Evolutionary conservation across 305 asterid genomes (phyloP), one percentile per base, ranked within the genome.

Genomic region (Fraxinus dipetala): DNA sequence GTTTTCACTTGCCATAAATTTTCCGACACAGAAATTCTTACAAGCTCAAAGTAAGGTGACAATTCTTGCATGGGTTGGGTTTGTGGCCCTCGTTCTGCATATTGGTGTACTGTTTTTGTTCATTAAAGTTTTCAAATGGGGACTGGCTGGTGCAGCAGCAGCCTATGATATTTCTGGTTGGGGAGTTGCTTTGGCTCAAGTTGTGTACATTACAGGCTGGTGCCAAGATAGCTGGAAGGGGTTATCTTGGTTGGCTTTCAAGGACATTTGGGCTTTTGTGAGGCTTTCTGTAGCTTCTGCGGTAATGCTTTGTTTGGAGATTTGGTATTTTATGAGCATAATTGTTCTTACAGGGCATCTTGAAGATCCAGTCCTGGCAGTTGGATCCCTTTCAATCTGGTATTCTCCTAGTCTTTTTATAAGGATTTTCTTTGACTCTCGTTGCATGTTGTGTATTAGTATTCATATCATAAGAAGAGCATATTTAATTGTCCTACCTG

Each of bases 251-350:
- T 89, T 89, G 4, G 98, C 98, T 2, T 93, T 95, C 20, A 89
- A 81, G 82, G 98, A 92, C 4, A 85, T 95, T 26, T 92, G 97
- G 96, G 85, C 87, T 0, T 95, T 95, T 26, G 80, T 89, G 0
- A 91, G 76, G 90, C 95, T 95, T 40, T 95, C 99, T 0, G 6
- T 95, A 8, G 95, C 93, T 54, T 95, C 98, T 0, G 99, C 98
- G 3, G 79, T 94, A 63, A 94, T 95, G 99, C 94, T 95, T 86
- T 95, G 98, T 84, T 86, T 95, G 83, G 99, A 95, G 90, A 95
- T 95, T 84, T 94, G 99, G 99, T 95, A 95, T 83, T 95, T 95
- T 63, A 95, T 95, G 99, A 95, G 97, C 85, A 94, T 95, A 3
- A 92, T 94, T 78, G 97, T 94, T 78, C 93, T 95, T 32, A 95